Base-by-base conservation (phyloP, 2,329 filamentous ascomycete species). In the Venturia carpophila region DNA sequence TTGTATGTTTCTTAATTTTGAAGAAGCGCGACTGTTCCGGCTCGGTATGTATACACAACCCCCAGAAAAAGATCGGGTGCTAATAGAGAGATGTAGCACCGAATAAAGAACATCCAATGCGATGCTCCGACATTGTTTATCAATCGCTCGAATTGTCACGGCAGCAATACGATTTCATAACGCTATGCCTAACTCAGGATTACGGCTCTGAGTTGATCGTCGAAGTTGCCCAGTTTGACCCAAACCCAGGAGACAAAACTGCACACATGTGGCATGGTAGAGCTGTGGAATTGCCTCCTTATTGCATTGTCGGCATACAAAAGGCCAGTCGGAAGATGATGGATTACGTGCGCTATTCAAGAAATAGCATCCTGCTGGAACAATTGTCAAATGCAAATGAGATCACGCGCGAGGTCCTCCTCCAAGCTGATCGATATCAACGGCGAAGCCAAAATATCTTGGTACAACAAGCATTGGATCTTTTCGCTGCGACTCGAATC, bases 21-120 rank as follows among this genome's bases (percentile, higher is more conserved):
- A 67, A 15, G 67, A 68, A 13, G 65, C 65, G 21, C 42, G 65
- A 62, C 63, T 68, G 19, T 68, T 68, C 39, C 65, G 67, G n/a
- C 65, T 64, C 24, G 60, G 64, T 37, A 58, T 5, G 30, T 37
- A 24, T 34, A 9, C 9, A 34, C 27, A 19, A n/a, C 15, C 11
- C 19, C 30, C 1, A 56, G 30, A 5, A 37, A 10, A 56, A 30
- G 52, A 56, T 37, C 27, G 19, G 37, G 1, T n/a, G 7, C 30
- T 56, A n/a, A 56, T 37, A 10, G 5, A 34, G 21, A 27, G 5
- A 19, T 37, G 7, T 13, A 56, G 52, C 27, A n/a, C 27, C 66
- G 43, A 27, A 64, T 47, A 19, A 64, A 61, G 13, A 58, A 45
- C 43, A 62, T 43, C 60, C 43, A 3, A 43, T 62, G 39, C 45